These are phyloP conservation scores for Strobilomyces echinocephalus DNA, from an alignment of 768 basidiomycete genomes.

Conservation along the genomic window DNA sequence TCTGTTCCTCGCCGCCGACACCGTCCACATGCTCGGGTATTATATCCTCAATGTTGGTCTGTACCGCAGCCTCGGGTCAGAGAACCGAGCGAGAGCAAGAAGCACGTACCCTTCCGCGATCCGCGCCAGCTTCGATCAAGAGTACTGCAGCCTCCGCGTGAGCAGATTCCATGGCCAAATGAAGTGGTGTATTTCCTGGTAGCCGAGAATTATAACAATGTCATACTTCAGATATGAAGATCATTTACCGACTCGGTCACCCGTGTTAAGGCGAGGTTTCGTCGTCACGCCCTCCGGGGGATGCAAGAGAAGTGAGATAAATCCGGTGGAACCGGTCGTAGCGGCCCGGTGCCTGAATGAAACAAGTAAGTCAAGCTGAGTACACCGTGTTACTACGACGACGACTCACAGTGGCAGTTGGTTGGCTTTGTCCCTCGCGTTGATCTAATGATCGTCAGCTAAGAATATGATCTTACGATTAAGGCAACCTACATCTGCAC, in stretches of 20 bases:
- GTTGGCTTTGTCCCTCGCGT: conserved; percentile 88
- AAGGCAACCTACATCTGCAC: conserved; percentile 75
- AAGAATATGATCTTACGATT: conserved; percentile 26
- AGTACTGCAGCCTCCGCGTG: conserved; percentile 88
- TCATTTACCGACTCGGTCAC: conserved; percentile 66
- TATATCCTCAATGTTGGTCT: conserved; percentile 82
- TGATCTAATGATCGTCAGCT: conserved; percentile 60
- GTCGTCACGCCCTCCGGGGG: conserved; percentile 61
- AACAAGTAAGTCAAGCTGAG: conserved; percentile 1
- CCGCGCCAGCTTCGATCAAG: conserved; percentile 93
- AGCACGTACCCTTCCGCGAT: conserved; percentile 73
- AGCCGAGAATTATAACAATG: conserved; percentile 5
- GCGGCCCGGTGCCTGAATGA: conserved; percentile 83
- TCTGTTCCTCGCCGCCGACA: conserved; percentile 86
- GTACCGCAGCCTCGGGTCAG: neutral
- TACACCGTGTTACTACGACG: neutral
- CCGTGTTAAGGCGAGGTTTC: conserved; percentile 83
- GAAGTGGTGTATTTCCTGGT: conserved; percentile 90
- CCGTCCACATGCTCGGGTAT: conserved; percentile 88
- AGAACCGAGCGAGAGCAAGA: neutral
- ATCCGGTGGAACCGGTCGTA: conserved; percentile 89
- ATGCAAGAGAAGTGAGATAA: conserved; percentile 80
- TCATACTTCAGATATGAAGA: neutral
- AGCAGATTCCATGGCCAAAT: conserved; percentile 95
- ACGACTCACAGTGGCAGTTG: conserved; percentile 74